Evolutionary conservation across 768 basidiomycete genomes (phyloP).

Genomic region (Boletus vermiculosoides): DNA sequence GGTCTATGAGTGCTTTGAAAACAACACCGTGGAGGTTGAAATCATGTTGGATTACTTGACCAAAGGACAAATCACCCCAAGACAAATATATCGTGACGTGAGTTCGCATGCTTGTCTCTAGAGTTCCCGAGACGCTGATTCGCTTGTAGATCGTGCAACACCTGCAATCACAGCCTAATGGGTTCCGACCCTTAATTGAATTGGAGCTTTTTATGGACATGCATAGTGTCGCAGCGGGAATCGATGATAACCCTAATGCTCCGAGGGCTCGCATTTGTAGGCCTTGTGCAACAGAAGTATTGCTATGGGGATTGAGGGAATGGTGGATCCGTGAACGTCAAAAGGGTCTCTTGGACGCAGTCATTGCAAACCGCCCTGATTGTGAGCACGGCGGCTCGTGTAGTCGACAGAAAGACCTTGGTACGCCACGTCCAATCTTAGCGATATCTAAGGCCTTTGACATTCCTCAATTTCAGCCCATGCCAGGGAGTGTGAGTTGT

Average conservation of each 20-base stretch:
- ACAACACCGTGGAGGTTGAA: constrained; percentile 78
- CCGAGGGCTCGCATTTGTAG: constrained; percentile 67
- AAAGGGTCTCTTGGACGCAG: constrained; percentile 61
- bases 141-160: constrained; percentile 56
- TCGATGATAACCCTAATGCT: constrained; percentile 54
- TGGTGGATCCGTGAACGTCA: constrained; percentile 83
- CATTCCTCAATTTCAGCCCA: constrained; percentile 46
- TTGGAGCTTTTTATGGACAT: constrained; percentile 69
- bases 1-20: constrained; percentile 77
- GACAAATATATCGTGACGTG: constrained; percentile 77
- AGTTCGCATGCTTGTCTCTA: constrained; percentile 11
- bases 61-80: constrained; percentile 57
- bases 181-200: constrained; percentile 67
- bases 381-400: constrained; percentile 66
- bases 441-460: constrained; percentile 6
- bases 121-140: constrained; percentile 4
- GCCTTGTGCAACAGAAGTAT: constrained; percentile 69
- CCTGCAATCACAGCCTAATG: constrained; percentile 57
- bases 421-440: constrained; percentile 39
- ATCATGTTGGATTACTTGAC: constrained; percentile 80
- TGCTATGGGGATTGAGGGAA: constrained; percentile 72
- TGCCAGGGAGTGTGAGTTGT: constrained; percentile 68
- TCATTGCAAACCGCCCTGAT: constrained; percentile 58
- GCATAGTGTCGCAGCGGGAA: constrained; percentile 53
- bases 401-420: constrained; percentile 59